Conservation (phyloP, 257 asterid species). For the Solanum piurae region DNA sequence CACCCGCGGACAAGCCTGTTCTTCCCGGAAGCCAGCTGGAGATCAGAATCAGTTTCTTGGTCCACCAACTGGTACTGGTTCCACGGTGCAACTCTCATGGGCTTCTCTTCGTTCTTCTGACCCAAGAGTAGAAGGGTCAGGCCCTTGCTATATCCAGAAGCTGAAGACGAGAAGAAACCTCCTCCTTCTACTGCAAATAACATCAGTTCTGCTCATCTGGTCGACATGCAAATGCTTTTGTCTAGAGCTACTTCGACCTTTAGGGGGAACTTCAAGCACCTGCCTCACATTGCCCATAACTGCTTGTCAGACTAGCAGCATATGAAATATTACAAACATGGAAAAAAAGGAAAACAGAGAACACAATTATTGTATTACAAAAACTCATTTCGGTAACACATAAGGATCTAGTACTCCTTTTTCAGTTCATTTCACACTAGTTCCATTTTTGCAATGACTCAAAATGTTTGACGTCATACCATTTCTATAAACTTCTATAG, state of each 20-base stretch:
- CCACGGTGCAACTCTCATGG: constrained; percentile 99
- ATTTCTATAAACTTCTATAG: not conserved
- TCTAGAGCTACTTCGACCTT: not conserved
- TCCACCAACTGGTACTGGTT: constrained; percentile 96
- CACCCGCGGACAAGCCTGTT: constrained; percentile 62
- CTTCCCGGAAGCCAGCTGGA: constrained; percentile 94
- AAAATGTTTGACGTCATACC: not conserved
- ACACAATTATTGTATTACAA: not conserved
- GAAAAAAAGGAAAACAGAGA: not conserved
- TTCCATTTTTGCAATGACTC: not conserved
- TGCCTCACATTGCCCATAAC: constrained; percentile 1
- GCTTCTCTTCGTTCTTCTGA: constrained; percentile 76
- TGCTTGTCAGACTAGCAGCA: not conserved
- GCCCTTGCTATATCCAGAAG: constrained; percentile 97
- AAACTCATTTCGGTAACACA: not conserved
- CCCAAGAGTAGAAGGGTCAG: constrained; percentile 87
- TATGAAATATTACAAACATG: not conserved
- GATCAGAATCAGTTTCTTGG: constrained; percentile 69
- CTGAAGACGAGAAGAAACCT: constrained; percentile 97
- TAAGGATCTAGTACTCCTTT: not conserved
- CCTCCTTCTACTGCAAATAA: constrained; percentile 99
- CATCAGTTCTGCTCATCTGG: constrained; percentile 93
- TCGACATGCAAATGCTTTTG: constrained; percentile 22
- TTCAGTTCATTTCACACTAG: not conserved
- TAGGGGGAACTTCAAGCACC: constrained; percentile 2